Evolutionary conservation across 306 rosid genomes (phyloP), one percentile per base, ranked within the genome.

Genomic region (Medicago truncatula): DNA sequence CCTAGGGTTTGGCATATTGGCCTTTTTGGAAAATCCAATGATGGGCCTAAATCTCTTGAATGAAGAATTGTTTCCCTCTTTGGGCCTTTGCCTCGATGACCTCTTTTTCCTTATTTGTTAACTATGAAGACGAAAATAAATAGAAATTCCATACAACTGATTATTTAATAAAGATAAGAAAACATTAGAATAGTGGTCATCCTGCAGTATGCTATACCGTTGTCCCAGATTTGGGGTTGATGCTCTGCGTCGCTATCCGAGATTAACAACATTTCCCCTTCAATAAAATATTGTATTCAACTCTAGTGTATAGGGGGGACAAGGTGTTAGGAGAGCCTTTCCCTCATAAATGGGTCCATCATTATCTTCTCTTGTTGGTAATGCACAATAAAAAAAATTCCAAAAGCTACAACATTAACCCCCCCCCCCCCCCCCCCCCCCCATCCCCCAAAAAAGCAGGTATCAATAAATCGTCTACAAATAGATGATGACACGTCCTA

Each of bases 391-490:
- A 61, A 34, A 61, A 25, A 25, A 25, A 1, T 25, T 25, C 28
- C 28, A 25, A 25, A 25, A 25, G 28, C 28, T 25, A 25, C 28
- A 25, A 25, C 28, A 2, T 25, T 25, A 25, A 25, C 28, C 28
- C 28, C 28, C 28, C 28, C 28, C 2, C 28, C 28, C 2, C 28
- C 28, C 28, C 28, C 28, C 28, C 28, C 28, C 28, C 28, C 28
- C 28, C 2, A 21, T 21, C 28, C 28, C 28, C 28, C 28, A 25
- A 25, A 25, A 25, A 64, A 64, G 25, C 40, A 64, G 71, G 44
- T 9, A 78, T 57, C 50, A 57, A 41, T 36, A 73, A 66, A 47
- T 49, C 71, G 16, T 54, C 44, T 25, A 31, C 41, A 52, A 34
- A 77, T 17, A 14, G 54, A 17, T 66, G 54, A 67, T 25, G 57